These are phyloP conservation scores for Juglanconis juglandina DNA, from an alignment of 2,329 filamentous ascomycete genomes.

Conservation along the genomic window DNA sequence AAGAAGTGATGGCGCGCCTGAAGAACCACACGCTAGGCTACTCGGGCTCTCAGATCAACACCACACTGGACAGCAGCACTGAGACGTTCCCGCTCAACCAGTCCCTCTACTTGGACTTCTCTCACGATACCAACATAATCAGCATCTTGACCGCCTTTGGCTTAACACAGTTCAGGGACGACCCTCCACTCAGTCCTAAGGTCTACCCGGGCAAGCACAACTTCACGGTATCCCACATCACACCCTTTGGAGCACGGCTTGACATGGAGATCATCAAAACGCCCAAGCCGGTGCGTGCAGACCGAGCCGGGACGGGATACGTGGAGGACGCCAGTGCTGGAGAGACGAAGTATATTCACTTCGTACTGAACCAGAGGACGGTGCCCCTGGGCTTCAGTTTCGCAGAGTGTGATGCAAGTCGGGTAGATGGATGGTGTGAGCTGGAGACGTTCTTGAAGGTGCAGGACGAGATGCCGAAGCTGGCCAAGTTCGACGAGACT, in stretches of 20 bases:
- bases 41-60: conserved; percentile 60
- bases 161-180: conserved; percentile 59
- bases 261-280: conserved; percentile 72
- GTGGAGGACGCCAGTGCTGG: conserved; percentile 28
- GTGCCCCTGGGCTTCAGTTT: conserved; percentile 66
- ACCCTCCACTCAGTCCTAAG: conserved; percentile 52
- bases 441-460: conserved; percentile 63
- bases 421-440: conserved; percentile 76
- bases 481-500: conserved; percentile 60
- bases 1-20: conserved; percentile 69
- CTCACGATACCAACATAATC: conserved; percentile 72
- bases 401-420: conserved; percentile 55
- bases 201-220: conserved; percentile 55
- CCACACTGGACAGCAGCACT: conserved; percentile 65
- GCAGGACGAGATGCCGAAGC: conserved; percentile 55
- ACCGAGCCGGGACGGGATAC: conserved; percentile 48
- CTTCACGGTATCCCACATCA: conserved; percentile 64
- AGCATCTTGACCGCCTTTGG: conserved; percentile 70
- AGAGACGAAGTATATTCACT: conserved; percentile 68
- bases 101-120: conserved; percentile 72
- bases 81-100: conserved; percentile 72
- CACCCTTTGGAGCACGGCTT: conserved; percentile 68
- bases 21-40: conserved; percentile 62
- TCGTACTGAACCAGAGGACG: conserved; percentile 71
- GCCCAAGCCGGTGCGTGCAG: conserved; percentile 57